Evolutionary conservation across 1,139 yeast species (phyloP), one percentile per base, ranked within the genome.

Genomic region (Debaryomycetaceae sp.): DNA sequence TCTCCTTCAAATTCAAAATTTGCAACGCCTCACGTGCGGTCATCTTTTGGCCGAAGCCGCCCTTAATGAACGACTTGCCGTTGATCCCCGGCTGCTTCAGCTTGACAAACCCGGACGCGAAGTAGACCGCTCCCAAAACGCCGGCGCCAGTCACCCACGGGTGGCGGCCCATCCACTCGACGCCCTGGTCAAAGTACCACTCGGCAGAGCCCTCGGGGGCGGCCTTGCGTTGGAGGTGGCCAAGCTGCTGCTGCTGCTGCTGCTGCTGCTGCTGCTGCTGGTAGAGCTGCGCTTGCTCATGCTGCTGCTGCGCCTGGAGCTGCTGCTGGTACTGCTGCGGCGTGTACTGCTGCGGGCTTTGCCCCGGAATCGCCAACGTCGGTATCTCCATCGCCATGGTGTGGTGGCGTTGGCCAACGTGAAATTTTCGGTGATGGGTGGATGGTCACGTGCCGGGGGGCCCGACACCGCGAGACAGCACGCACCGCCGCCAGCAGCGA

Each of bases 31-130:
- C 98, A 46, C 75, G 82, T 21, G 94, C 81, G 36, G 75, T 71
- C 97, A 91, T 91, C 57, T 91, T 89, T 17, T 75, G 57, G 23
- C 88, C 96, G 57, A 91, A 91, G 2, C 95, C 85, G 34, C 98
- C 98, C 49, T 80, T 84, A 50, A 70, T 61, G 50, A 80, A 84
- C 17, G 84, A 80, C 44, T 78, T 75, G 18, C 85, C 84, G 37
- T 78, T 75, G 29, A 81, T 65, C 23, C 89, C 85, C 5, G 94
- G 83, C 38, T 77, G 83, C 34, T 74, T 74, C 28, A 78, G 70
- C 54, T 80, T 83, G 56, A 82, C 71, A 22, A 77, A 57, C 3
- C 93, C 89, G 5, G 89, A 82, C 11, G 74, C 71, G 36, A 75
- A 65, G 48, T 82, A 83, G 2, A 78, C 75, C 3, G 75, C 60